Evolutionary conservation across 768 basidiomycete genomes (phyloP), one percentile per base, ranked within the genome.

Genomic region (Boletellus sp.): DNA sequence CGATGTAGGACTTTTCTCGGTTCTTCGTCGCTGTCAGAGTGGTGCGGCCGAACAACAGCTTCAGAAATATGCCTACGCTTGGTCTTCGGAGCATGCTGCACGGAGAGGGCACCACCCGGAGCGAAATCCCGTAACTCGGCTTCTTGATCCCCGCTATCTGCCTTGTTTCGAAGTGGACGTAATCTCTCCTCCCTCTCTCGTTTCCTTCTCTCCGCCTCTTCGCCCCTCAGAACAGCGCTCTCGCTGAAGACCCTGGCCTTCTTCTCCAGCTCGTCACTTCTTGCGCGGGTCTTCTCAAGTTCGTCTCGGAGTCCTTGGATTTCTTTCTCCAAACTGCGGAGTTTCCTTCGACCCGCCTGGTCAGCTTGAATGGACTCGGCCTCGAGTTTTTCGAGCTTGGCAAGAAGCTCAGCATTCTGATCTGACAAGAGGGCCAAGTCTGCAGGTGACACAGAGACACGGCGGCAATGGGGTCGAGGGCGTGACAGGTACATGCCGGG

Each of bases 331-430:
- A 94, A 66, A 61, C 76, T 76, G 38, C 83, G 80, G 17, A 94
- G 72, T 56, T 81, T 83, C 31, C 81, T 78, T 51, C 84, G 77
- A 12, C 90, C 88, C 1, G 76, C 73, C 33, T 78, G 77, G 56
- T 93, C 89, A 2, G 84, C 75, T 38, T 78, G 77, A 11, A 66
- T 67, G 15, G 89, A 81, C 52, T 92, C 90, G 1, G 75, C 66
- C 63, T 93, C 87, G 10, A 94, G 76, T 52, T 78, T 77, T 67
- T 91, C 85, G 6, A 94, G 75, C 55, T 90, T 89, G 22, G 76
- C 69, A 4, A 88, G 69, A 15, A 94, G 81, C 54, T 93, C 89
- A 0, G 84, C 81, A 58, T 94, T 94, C 68, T 94, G 90, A 60
- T 90, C 87, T 1, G 87, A 79, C 37, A 93, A 79, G 7, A 78